Base-by-base conservation (phyloP, 805 yeast species). In the Suhomyces sp. region DNA sequence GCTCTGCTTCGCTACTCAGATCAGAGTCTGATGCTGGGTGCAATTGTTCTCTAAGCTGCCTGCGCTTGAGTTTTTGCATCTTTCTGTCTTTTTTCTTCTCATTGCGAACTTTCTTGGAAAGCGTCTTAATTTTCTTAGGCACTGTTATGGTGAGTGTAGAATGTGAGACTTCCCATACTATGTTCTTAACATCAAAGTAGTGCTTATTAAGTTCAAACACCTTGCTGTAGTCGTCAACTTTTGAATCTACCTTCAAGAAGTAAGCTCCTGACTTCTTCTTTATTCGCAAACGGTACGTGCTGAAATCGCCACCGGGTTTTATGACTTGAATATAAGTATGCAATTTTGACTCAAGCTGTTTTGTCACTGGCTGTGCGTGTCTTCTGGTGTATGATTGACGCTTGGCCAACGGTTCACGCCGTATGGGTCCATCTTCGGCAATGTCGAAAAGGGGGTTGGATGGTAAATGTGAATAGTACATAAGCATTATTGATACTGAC, bases 251-350 rank as follows among this genome's bases (percentile, higher is more conserved):
- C 50, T 55, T 62, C 41, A 64, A 53, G 44, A 56, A 55, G 29
- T 54, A 54, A 46, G 58, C 46, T 38, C 55, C 54, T 26, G 48
- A 41, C 31, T 49, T 54, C 42, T 59, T 57, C 38, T 58, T 46
- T 3, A 59, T 60, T 48, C 53, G 59, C 42, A 64, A 55, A 40
- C 61, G 61, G 57, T 62, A 64, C 15, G 60, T 54, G 27, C 53
- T 47, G 49, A 63, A 63, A 46, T 54, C 48, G n/a, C 66, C 67
- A 29, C 27, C 42, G 19, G 50, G 48, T 54, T 63, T 64, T 53
- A 52, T 56, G 19, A 64, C 51, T 33, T 62, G 64, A 8, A 64
- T 59, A 45, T 60, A 64, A 48, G 51, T 57, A 3, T 47, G 47
- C 35, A 50, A 55, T 12, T 60, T 58, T 10, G 60, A 46, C 27